Percentiles rank a stretch among this genome's conserved stretches.
Evolutionary conservation across 164 flowering plant species (phyloP).

Genomic region (Berberis vulgaris): DNA sequence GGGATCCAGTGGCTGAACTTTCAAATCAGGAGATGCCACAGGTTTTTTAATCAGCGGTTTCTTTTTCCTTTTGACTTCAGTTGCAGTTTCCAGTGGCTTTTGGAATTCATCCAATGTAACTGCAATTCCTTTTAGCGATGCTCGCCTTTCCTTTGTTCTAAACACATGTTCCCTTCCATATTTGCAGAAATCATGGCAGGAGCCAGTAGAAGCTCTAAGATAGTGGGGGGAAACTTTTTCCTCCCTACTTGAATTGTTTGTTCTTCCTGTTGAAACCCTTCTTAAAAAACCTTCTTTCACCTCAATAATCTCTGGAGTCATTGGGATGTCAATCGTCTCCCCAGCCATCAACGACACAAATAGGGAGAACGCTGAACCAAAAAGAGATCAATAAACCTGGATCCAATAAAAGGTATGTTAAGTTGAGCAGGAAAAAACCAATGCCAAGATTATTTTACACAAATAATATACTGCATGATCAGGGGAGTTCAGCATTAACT

Average conservation of each 20-base stretch:
- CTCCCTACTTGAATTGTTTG: conserved; percentile 17
- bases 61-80: conserved; percentile 14
- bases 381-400: conserved; percentile 11
- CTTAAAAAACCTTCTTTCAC: conserved; percentile 12
- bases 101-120: conserved; percentile 6
- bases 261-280: conserved; percentile 36
- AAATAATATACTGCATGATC: too few species aligned
- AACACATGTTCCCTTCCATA: conserved; percentile 48
- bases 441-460: too few species aligned
- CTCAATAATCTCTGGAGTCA: conserved; percentile 14
- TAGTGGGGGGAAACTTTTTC: conserved; percentile 43
- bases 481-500: too few species aligned
- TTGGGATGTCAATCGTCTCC: conserved; percentile 16
- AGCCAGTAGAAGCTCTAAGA: conserved; percentile 79
- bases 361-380: conserved; percentile 1
- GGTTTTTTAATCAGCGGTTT: conserved; percentile 8
- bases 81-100: conserved; percentile 7
- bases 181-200: conserved; percentile 92
- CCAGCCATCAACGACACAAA: conserved; percentile 22
- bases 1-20: conserved; percentile 3
- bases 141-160: conserved; percentile 31
- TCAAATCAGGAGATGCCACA: conserved; percentile 15
- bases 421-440: background rate
- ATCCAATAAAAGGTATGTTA: conserved; percentile 3
- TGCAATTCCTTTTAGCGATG: conserved; percentile 18